Base-by-base conservation (phyloP, 2,329 filamentous ascomycete genomes). In the Conoideocrella luteorostrata region DNA sequence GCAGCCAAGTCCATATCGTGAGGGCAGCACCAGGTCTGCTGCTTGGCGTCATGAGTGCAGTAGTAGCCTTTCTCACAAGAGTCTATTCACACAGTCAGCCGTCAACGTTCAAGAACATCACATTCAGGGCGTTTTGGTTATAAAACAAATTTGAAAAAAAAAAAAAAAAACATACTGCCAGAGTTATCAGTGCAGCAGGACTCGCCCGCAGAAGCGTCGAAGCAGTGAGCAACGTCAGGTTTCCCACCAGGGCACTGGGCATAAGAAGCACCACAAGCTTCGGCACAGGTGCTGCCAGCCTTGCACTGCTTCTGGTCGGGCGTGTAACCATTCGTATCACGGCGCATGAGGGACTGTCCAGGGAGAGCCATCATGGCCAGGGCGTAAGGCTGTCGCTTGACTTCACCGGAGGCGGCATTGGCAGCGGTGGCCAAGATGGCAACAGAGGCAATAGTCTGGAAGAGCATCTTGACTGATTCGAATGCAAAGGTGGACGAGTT, bases 21-120 rank as follows among this genome's bases (percentile, higher is more conserved):
- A 33, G 77, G 77, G 62, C 80, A 84, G 68, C 80, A 84, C 67
- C 74, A 74, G 26, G 78, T 81, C 45, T 69, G 64, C 43, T 63
- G 60, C 35, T 60, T 54, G 41, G 62, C 58, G 56, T 80, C 72
- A 51, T 72, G 66, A n/a, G 76, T 71, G 66, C 80, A 84, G 68
- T 76, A 83, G 67, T 75, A 84, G 39, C 76, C 77, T 13, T 63
- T 59, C 24, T 78, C 71, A 59, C 80, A 84, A 24, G 78, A 77
- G 61, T 78, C 78, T 81, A 41, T 22, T 6, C 9, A 28, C 41
- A 38, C 22, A 17, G 22, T 22, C 26, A 29, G 15, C 11, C 3
- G 34, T 21, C 18, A 37, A 20, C 7, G n/a, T n/a, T n/a, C n/a
- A n/a, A n/a, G n/a, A n/a, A n/a, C n/a, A n/a, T n/a, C n/a, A n/a